Evolutionary conservation across 371 early-diverging fungal species (phyloP), one percentile per base, ranked within the genome.

Genomic region (Rhizoclosmatium hyalinum): DNA sequence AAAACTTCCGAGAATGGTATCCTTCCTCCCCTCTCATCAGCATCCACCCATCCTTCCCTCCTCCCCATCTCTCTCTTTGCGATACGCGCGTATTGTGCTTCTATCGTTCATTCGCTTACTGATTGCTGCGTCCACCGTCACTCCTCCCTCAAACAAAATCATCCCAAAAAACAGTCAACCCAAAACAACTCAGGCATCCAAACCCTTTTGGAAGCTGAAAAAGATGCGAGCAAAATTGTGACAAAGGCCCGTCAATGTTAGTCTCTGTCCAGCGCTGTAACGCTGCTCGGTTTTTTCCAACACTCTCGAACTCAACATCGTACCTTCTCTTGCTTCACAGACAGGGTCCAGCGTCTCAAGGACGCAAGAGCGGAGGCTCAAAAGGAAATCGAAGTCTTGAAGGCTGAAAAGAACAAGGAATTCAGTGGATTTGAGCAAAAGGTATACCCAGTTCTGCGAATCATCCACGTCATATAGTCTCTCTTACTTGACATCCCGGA

Each of bases 351-450:
- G 83, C 88, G 95, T 58, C 86, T 97, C 65, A 96, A 96, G 89
- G 97, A 94, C 83, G 98, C 98, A 50, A 92, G 96, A 71, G 87
- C 91, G 8, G 96, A 96, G 78, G 98, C 98, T 24, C 88, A 90
- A 70, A 95, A 95, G 85, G 98, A 96, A 72, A 95, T 98, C 72
- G 93, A 94, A 60, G 87, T 86, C 43, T 86, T 97, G 64, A 95
- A 96, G 86, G 88, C 88, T 44, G 87, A 89, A 81, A 96, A 96
- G 89, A 89, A 92, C 73, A 79, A 82, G 19, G 95, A 96, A 84
- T 94, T 94, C 68, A 88, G 88, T 77, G 83, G 83, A 75, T 94
- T 92, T 80, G 94, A 96, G 76, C 86, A 91, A 78, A 88, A 93
- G 88, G 94, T 94, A 85, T 50, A 17, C 17, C 50, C 17, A 32